Evolutionary conservation across 2,329 filamentous ascomycete genomes (phyloP).

Genomic region (Salinomyces thailandicus): DNA sequence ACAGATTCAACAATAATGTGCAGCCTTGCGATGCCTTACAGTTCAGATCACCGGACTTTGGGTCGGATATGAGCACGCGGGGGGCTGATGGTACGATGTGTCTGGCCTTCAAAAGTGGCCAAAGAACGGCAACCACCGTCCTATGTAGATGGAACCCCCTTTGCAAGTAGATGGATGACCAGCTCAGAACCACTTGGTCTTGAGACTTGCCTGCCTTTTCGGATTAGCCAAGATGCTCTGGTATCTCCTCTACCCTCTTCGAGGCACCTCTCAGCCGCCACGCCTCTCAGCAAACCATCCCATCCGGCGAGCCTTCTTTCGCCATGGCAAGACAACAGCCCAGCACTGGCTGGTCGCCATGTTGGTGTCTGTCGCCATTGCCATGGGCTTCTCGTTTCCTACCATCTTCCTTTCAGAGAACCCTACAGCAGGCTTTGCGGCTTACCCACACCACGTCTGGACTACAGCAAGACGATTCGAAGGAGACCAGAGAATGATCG

Average conservation of each 20-base stretch:
- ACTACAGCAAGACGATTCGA: conserved; percentile 37
- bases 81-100: too few species aligned
- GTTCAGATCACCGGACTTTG: too few species aligned
- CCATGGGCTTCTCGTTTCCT: conserved; percentile 61
- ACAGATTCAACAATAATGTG: too few species aligned
- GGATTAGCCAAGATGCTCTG: conserved; percentile 29
- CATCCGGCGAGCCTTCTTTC: conserved; percentile 53
- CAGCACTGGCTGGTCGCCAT: conserved; percentile 66
- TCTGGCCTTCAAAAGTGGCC: too few species aligned
- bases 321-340: conserved; percentile 60
- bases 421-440: conserved; percentile 59
- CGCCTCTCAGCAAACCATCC: conserved; percentile 54
- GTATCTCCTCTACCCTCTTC: conserved; percentile 58
- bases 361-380: conserved; percentile 60
- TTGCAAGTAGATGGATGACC: too few species aligned
- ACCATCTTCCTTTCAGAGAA: conserved; percentile 64
- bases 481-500: conserved; percentile 39
- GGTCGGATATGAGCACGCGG: too few species aligned
- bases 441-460: conserved; percentile 71
- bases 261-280: conserved; percentile 68
- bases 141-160: too few species aligned
- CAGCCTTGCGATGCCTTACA: too few species aligned
- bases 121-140: too few species aligned
- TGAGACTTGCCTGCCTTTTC: too few species aligned
- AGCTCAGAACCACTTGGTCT: too few species aligned